Evolutionary conservation across 768 basidiomycete species (phyloP), one percentile per base, ranked within the genome.

Genomic region (Infundibulicybe gibba): DNA sequence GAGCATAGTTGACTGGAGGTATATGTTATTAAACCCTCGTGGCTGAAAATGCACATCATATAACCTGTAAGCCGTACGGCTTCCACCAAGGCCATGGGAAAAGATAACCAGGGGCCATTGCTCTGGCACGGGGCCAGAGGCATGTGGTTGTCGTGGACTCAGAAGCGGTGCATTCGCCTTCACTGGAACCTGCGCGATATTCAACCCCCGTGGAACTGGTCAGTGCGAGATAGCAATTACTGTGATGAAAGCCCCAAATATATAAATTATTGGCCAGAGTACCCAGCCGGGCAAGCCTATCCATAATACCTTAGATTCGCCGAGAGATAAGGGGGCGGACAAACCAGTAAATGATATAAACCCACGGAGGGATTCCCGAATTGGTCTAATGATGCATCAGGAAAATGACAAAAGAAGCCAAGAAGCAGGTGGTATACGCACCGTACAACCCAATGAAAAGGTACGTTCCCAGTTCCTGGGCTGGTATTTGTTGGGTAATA

Each of bases 61-160:
- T 38, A 10, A 77, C 80, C 81, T 86, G 56, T 92, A 91, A 1
- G 81, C 77, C 0, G 81, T 87, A 16, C 82, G 69, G 37, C 76
- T 81, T 3, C 90, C 90, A 15, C 80, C 85, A 16, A 93, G 76
- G 15, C 91, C 91, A 67, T 93, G 91, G 9, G 86, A 89, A 65
- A 92, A 93, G 34, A 94, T 75, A 25, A 91, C 79, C 25, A 94
- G 73, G 0, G 89, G 87, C 87, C 87, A 89, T 41, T 75, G 73
- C 14, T 65, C 54, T 16, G 45, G 41, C 25, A 33, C 13, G 25
- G 50, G 17, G 33, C 40, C 44, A 20, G 21, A 33, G 37, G 61
- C 50, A 10, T 15, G 31, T 21, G 42, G 39, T 41, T 3, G 55
- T 55, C 10, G 25, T 25, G 72, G 75, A 32, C 64, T 58, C 3